Base-by-base conservation (phyloP, 2,329 filamentous ascomycete species). In the Aspergillus vadensis region DNA sequence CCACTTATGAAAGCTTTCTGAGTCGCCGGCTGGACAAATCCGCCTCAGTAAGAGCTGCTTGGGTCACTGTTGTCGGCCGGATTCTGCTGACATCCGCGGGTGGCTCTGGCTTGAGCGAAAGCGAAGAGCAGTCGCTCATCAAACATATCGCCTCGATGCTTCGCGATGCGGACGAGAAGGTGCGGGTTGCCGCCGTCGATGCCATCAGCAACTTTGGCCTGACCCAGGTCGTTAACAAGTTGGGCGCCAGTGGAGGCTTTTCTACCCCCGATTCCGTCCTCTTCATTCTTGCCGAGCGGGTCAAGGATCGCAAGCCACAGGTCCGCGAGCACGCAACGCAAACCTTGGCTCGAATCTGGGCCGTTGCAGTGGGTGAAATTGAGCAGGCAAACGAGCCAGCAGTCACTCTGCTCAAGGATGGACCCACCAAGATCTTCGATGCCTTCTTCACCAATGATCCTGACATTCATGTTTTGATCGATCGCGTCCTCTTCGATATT, bases 11-110 rank as follows among this genome's bases (percentile, higher is more conserved):
- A 65, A 90, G 88, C 67, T 98, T 98, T 67, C 79, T 97, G 17
- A 89, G 90, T 59, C 87, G 96, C 65, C 89, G 87, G 65, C 91
- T 94, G 57, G 95, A 99, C 77, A 97, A 95, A 75, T 90, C 89
- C 2, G 82, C 90, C 1, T 81, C 88, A 9, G 92, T 99, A 55
- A 88, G 95, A 63, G 86, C 91, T 5, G 90, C 90, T 2, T 99
- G 94, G 94, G 90, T 90, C 1, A 91, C 89, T 0, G 90, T 89
- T 10, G 87, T 90, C 39, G 92, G 93, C 5, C 86, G 92, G 66
- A 96, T 99, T 58, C 78, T 99, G 8, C 86, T 90, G n/a, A 98
- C 95, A 0, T 94, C 91, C 23, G 94, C 92, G 23, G 94, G 94
- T 50, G 91, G 91, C 23, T 94, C 95, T 66, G 94, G 94, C 0